Base-by-base conservation (phyloP, 225 moss, liverwort and hornwort species). In the Anthoceros angustus region DNA sequence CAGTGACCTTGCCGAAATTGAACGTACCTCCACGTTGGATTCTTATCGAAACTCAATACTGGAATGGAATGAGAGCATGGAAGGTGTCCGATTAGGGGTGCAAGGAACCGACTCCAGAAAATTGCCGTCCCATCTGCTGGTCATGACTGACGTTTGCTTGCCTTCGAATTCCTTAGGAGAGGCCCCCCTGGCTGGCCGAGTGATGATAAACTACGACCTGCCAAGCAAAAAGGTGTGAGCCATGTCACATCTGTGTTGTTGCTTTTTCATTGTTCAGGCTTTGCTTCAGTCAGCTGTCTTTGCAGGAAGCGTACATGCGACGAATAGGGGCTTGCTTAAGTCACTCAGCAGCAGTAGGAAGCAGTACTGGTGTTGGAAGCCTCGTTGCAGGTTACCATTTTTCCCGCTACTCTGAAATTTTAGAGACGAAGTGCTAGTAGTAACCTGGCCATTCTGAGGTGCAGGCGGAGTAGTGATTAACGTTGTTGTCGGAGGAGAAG, bases 161-260 rank as follows among this genome's bases (percentile, higher is more conserved):
- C 94, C 94, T 67, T 77, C 86, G 24, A 71, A 77, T 43, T 55
- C 81, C 40, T 70, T 90, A 25, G 94, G 94, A 62, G 88, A 90
- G 65, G 67, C 83, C 39, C 74, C 85, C 48, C 86, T 95, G 72
- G 78, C 80, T 46, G 78, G 80, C 67, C 84, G 90, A 65, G 82
- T 88, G 39, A 84, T 90, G 74, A 85, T 95, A 73, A 90, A 95
- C 48, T 95, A 71, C 71, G 90, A 95, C 76, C 81, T 95, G 66
- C 88, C 90, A 69, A 61, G 77, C 21, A 95, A 90, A 75, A 95
- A 90, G 86, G 87, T 84, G 20, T 20, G 32, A 26, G 9, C 10
- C 16, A 16, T 50, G 8, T 50, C 16, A 25, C 38, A 46, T 43
- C 3, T 20, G 50, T 10, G 10, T 25, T 68, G 45, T 2, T 11